Evolutionary conservation across 2,329 filamentous ascomycete genomes (phyloP), one percentile per base, ranked within the genome.

Genomic region (Aureobasidium mangrovei): DNA sequence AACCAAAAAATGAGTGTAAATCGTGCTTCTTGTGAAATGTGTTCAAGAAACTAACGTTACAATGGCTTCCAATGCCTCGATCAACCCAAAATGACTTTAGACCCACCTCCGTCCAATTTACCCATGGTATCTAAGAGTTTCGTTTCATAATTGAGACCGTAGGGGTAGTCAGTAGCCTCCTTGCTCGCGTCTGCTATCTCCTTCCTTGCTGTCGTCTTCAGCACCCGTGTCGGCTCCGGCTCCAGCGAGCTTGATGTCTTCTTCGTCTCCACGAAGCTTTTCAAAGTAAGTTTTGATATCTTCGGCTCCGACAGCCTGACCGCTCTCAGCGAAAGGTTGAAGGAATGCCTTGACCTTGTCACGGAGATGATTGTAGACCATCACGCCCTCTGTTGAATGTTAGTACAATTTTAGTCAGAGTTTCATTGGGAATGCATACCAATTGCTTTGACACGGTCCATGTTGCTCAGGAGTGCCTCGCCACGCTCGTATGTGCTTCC

Each of bases 241-340:
- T 10, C 77, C 78, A 0, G 83, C 84, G 59, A 82, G 79, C 61
- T 75, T 75, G 55, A 89, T 88, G 0, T 76, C 86, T 62, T 86
- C 74, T 42, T 89, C 87, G 69, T 97, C 93, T 56, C 93, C 93
- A 59, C 93, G 80, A 61, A 98, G 72, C 73, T 93, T 91, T 49
- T 91, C 91, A 77, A 98, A 98, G 68, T 96, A 95, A 2, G 82
- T 82, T 70, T 96, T 98, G 70, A 98, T 93, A 70, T 97, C 91
- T 66, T 98, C 93, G 1, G 91, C 91, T 1, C 89, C 85, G 26
- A 98, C 91, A 0, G 88, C 84, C 69, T 87, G 76, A 1, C 91
- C 91, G 59, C 85, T 94, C 66, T 96, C 89, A 0, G 93, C 93
- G 67, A 95, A 98, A 41, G 94, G 86, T 70, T 91, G 83, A 64